Conservation (phyloP, 208 protist species). For the Leishmania aethiopica region DNA sequence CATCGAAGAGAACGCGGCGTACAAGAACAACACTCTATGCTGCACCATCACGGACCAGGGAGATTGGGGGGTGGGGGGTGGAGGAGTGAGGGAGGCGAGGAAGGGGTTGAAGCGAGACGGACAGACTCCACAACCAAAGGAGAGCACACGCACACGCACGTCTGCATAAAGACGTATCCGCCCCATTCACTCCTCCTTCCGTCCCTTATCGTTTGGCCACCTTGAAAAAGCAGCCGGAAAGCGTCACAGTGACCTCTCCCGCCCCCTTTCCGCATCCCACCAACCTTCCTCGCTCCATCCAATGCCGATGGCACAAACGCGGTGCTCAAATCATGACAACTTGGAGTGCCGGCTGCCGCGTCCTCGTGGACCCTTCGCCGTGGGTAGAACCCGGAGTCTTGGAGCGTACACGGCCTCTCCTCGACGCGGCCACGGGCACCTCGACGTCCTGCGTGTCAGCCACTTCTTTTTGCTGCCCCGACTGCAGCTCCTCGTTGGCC, state of each 20-base stretch:
- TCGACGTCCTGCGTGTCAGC: background rate
- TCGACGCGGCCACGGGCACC: background rate
- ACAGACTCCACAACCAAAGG: background rate
- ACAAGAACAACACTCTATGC: background rate
- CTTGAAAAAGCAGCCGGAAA: background rate
- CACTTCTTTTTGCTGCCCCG: background rate
- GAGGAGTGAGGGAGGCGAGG: background rate
- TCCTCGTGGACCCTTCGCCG: background rate
- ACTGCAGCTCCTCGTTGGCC: background rate
- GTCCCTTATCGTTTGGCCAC: no score
- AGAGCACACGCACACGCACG: background rate
- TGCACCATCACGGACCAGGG: background rate
- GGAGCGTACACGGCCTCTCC: no score
- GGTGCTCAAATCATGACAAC: conserved; percentile 25
- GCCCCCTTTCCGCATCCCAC: background rate
- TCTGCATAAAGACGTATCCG: background rate
- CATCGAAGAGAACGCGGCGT: background rate
- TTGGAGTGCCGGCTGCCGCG: background rate
- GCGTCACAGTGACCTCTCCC: background rate
- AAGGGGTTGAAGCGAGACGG: background rate
- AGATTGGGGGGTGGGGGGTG: background rate
- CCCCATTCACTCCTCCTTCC: background rate
- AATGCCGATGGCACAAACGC: background rate
- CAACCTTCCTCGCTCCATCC: background rate
- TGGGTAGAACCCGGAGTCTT: background rate